These are phyloP conservation scores for Aurifilum marmelostoma DNA, from an alignment of 2,329 filamentous ascomycete genomes.

Conservation along the genomic window DNA sequence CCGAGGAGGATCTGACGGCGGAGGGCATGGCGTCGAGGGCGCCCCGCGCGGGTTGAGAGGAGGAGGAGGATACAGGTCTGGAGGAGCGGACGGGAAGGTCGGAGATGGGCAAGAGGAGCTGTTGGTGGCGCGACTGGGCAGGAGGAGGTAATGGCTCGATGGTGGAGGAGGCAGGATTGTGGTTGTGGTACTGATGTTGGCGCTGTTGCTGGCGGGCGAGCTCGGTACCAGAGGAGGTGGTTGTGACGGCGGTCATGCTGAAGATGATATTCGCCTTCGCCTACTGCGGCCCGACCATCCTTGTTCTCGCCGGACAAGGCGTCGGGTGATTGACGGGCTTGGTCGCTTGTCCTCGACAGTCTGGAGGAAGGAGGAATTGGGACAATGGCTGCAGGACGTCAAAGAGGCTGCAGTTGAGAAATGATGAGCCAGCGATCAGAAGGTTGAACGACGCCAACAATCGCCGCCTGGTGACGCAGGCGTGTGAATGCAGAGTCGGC, in stretches of 20 bases:
- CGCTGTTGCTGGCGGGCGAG: slow-evolving; percentile 12
- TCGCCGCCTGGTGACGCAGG: neutral
- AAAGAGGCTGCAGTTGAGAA: neutral
- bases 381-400: neutral
- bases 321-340: neutral
- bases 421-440: neutral
- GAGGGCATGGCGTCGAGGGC: slow-evolving; percentile 25
- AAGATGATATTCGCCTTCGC: slow-evolving; percentile 6
- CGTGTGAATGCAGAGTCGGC: neutral
- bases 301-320: slow-evolving; percentile 2
- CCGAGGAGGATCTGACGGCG: slow-evolving; percentile 22
- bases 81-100: slow-evolving; percentile 1
- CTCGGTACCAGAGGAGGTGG: slow-evolving; percentile 15
- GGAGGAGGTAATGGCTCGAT: neutral
- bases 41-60: slow-evolving; percentile 10
- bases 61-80: slow-evolving; percentile 1
- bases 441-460: neutral
- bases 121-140: slow-evolving; percentile 8
- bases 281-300: slow-evolving; percentile 25
- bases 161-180: slow-evolving; percentile 12
- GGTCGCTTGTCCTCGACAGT: neutral
- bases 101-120: slow-evolving; percentile 7
- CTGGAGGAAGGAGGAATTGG: neutral
- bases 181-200: neutral
- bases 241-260: slow-evolving; percentile 28